These are phyloP conservation scores for Xylaria sp. DNA, from an alignment of 2,329 filamentous ascomycete species.

Conservation along the genomic window DNA sequence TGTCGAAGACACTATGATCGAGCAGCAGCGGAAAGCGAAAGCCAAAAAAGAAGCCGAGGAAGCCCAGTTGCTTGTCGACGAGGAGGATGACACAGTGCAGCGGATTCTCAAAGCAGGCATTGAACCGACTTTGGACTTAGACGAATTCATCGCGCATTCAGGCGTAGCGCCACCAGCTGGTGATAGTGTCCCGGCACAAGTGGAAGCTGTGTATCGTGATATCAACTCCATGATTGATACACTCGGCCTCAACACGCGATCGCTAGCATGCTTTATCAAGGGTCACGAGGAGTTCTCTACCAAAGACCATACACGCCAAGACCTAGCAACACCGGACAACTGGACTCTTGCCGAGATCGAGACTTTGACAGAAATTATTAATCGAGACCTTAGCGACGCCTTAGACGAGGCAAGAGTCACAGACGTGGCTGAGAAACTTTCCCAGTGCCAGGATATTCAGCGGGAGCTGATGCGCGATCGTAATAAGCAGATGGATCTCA, in stretches of 20 bases:
- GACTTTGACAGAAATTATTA: constrained; percentile 66
- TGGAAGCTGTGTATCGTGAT: constrained; percentile 72
- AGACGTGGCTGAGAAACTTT: constrained; percentile 69
- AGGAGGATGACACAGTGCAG: constrained; percentile 71
- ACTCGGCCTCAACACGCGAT: constrained; percentile 77
- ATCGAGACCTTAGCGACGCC: constrained; percentile 63
- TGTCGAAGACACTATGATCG: constrained; percentile 51
- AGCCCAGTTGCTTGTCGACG: constrained; percentile 61
- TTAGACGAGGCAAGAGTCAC: constrained; percentile 71
- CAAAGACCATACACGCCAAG: constrained; percentile 60
- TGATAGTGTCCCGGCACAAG: constrained; percentile 63
- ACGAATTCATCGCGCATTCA: constrained; percentile 68
- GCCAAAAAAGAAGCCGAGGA: constrained; percentile 61
- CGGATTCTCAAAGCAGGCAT: constrained; percentile 62
- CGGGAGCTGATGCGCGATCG: constrained; percentile 73
- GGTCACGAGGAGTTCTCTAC: constrained; percentile 64
- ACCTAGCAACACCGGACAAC: constrained; percentile 69
- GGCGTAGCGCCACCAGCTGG: constrained; percentile 56
- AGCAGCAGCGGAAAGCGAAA: constrained; percentile 54
- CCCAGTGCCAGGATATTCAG: constrained; percentile 66
- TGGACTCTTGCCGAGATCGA: constrained; percentile 79
- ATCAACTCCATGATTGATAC: constrained; percentile 96
- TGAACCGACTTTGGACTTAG: constrained; percentile 62
- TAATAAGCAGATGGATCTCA: constrained; percentile 76
- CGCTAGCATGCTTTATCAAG: constrained; percentile 66